Conservation (phyloP, 2,329 filamentous ascomycete genomes). For the Gnomoniopsis sp. region DNA sequence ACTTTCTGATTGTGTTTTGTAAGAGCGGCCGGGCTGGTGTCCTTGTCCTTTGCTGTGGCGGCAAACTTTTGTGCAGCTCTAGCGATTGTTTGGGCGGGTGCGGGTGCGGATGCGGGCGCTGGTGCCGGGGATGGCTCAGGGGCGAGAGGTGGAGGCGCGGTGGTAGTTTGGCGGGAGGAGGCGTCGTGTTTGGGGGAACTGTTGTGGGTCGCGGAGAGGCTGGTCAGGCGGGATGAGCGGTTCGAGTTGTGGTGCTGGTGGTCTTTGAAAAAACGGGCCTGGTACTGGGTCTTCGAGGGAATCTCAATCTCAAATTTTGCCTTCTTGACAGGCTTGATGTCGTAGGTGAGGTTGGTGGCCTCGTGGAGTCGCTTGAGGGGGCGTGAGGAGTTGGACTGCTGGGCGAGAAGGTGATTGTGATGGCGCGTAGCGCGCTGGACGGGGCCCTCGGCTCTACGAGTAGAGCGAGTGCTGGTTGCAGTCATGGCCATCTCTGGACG, state of each 20-base stretch:
- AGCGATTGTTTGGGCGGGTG: slow-evolving; percentile 1
- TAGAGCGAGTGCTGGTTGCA: slow-evolving; percentile 21
- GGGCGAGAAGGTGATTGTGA: not conserved
- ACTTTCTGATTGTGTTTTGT: slow-evolving; percentile 57
- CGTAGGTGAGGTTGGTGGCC: slow-evolving; percentile 18
- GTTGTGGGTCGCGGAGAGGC: slow-evolving; percentile 23
- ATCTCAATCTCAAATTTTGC: slow-evolving; percentile 19
- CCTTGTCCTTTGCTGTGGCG: slow-evolving; percentile 19
- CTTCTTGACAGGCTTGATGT: slow-evolving; percentile 17
- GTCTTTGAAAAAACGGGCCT: slow-evolving; percentile 16
- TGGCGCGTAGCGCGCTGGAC: slow-evolving; percentile 18
- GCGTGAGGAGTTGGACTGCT: slow-evolving; percentile 16
- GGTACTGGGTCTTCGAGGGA: slow-evolving; percentile 17
- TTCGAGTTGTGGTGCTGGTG: slow-evolving; percentile 16
- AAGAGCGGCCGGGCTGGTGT: slow-evolving; percentile 22
- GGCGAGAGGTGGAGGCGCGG: slow-evolving; percentile 9
- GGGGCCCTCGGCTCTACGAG: slow-evolving; percentile 19
- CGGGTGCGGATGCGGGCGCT: slow-evolving; percentile 19
- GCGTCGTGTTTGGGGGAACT: slow-evolving; percentile 23
- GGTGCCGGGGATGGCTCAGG: slow-evolving; percentile 11
- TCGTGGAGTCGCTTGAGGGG: slow-evolving; percentile 19
- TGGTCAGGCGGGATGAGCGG: slow-evolving; percentile 20
- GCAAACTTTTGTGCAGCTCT: slow-evolving; percentile 15
- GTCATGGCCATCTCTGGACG: slow-evolving; percentile 19
- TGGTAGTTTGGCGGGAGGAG: slow-evolving; percentile 15